Evolutionary conservation across 495 filamentous ascomycete genomes (phyloP), one percentile per base, ranked within the genome.

Genomic region (Aspergillus cristatus): DNA sequence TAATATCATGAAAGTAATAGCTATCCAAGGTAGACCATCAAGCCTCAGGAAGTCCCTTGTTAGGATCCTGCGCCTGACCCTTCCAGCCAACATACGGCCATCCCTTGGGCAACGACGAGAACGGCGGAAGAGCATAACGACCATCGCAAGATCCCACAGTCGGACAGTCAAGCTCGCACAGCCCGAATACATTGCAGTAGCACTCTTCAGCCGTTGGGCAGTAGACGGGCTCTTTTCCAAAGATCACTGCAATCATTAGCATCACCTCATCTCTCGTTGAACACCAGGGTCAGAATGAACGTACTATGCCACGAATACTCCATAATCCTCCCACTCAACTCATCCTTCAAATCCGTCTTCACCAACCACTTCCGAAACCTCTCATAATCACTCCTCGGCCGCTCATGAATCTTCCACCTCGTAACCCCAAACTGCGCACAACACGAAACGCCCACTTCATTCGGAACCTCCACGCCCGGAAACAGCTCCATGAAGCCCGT

Each of bases 341-440:
- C 62, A 47, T 82, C 76, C 5, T 57, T 50, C 31, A 84, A 49
- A 2, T 55, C 43, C 16, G 81, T 84, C 8, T 70, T 48, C 11
- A 70, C 18, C 25, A 85, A 45, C 81, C 81, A 86, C 8, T 72
- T 55, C 15, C 76, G 57, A 47, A 61, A 81, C 3, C 60, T 61
- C 34, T 68, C 45, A 38, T 84, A 86, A 17, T 78, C 73, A 28
- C 67, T 68, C 41, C 58, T 61, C 3, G 74, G 52, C 1, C 48
- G 55, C 37, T 63, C 49, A 14, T 43, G 49, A 3, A 85, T 62
- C 28, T 67, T 67, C 8, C 70, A 69, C n/a, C 72, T 55, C 3
- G 73, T 72, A 0, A 83, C 78, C 0, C 72, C 81, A 45, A 86
- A 85, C 52, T 86, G 82, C n/a, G 78, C 73, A 46, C 80, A 86